Evolutionary conservation across 345 rosid genomes (phyloP), one percentile per base, ranked within the genome.

Genomic region (Bruguiera sexangula): DNA sequence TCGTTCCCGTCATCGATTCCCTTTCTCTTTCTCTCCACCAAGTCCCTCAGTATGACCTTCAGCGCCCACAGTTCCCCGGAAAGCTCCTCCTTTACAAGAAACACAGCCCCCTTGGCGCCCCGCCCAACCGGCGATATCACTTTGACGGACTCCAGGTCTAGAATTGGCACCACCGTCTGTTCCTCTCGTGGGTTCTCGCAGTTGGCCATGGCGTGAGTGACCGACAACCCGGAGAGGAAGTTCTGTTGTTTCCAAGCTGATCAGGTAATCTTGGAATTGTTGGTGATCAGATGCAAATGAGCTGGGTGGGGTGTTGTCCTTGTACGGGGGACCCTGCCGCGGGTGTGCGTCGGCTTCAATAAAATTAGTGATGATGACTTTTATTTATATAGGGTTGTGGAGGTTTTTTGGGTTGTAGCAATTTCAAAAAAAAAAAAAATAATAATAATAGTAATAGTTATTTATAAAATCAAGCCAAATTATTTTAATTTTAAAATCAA

Each of bases 101-200:
- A 94, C 69, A 89, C 98, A 27, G 85, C 96, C 43, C 98, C 97
- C 65, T 89, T 94, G 7, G 97, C 98, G 11, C 98, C 97, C 19
- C 93, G 87, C 9, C 98, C 98, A 1, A 91, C 69, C 11, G 90
- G 84, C 24, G 90, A 77, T 20, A 88, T 68, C n/a, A 86, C 88
- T 54, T 69, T 79, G 3, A 94, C 68, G 4, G 72, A 67, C 30
- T 75, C 75, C 16, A 94, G 69, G 58, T 81, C 81, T 20, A 93
- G 61, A 60, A 37, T 54, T 1, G 82, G 85, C 60, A 80, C 71
- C 29, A 56, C 39, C 13, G 57, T 31, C 3, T 53, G 70, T 8
- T 6, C 15, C 24, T n/a, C 50, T 43, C 16, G 50, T 3, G 50
- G 19, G 50, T 43, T 43, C 50, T 3, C 50, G 50, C 18, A 19